phyloP scores from a whole-genome alignment of 805 yeast species.

The Saturnispora silvae region DNA sequence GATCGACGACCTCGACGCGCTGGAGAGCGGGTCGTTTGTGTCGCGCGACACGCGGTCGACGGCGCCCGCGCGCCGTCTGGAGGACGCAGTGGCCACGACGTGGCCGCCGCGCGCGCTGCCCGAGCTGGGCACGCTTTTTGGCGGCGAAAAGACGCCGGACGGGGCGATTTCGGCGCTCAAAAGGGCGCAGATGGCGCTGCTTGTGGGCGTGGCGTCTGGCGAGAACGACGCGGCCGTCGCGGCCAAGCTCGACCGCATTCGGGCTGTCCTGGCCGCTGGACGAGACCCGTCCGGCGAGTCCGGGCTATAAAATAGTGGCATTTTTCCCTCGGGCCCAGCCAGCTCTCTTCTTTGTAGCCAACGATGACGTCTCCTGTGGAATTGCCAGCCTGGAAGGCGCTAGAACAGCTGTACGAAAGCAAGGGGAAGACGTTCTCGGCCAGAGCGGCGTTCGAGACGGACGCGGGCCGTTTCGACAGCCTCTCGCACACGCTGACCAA shows the following conservation, averaged over 20 bases:
- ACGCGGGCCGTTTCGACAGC: slow-evolving; percentile 65
- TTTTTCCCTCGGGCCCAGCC: too few relatives aligned
- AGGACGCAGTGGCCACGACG: slow-evolving; percentile 1
- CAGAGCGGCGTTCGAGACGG: slow-evolving; percentile 65
- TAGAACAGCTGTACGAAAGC: slow-evolving; percentile 59
- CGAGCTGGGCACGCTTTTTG: neutral
- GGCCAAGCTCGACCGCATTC: slow-evolving; percentile 1
- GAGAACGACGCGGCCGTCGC: slow-evolving; percentile 1
- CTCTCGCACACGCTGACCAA: slow-evolving; percentile 70
- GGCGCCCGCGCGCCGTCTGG: neutral
- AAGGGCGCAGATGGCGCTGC: slow-evolving; percentile 3
- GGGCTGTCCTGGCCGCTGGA: too few relatives aligned
- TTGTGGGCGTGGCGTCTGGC: slow-evolving; percentile 6
- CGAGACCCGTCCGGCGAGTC: too few relatives aligned
- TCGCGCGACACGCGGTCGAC: neutral
- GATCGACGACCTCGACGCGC: slow-evolving; percentile 5
- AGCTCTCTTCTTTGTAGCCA: too few relatives aligned
- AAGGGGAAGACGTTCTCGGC: slow-evolving; percentile 65
- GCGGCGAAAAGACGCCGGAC: neutral
- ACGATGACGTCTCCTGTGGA: slow-evolving; percentile 33
- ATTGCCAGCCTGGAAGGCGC: slow-evolving; percentile 74
- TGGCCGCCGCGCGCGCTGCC: slow-evolving; percentile 2
- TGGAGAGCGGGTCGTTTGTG: slow-evolving; percentile 6
- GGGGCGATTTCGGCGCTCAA: slow-evolving; percentile 2
- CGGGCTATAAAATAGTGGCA: too few relatives aligned